Base-by-base conservation (phyloP, 305 asterid species). In the Striga hermonthica region DNA sequence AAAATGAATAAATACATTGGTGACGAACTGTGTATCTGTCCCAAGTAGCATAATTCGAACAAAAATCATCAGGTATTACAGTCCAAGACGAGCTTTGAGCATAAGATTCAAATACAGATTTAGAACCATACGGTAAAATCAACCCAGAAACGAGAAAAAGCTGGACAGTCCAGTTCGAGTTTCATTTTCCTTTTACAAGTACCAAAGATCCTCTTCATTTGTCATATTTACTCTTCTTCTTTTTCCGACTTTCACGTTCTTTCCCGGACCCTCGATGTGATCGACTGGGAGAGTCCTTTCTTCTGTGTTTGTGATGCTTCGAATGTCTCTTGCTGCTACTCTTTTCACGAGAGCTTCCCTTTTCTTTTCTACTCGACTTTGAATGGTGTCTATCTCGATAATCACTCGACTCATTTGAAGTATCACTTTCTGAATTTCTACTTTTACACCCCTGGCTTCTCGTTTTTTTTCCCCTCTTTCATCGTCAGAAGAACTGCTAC, bases 271-370 rank as follows among this genome's bases (percentile, higher is more conserved):
- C 69, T 60, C 73, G 83, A 62, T 65, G 83, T 57, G 93, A 85
- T 81, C 81, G 82, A 54, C 76, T 65, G 13, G 88, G 75, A 62
- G 95, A 81, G 50, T 81, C 88, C 67, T 79, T 78, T 69, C 82
- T 73, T 69, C 82, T 82, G 76, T 81, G 90, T 68, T 86, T 89
- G 59, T 69, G 82, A 75, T 88, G 94, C 83, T 87, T 90, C 35
- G 97, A 79, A 64, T 69, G 93, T 62, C 77, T 87, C 75, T 79
- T 77, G 75, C 85, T 81, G 72, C 94, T 76, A 69, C 90, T 81
- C 76, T 76, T 84, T 48, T 80, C 88, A 54, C 76, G 67, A 10
- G 81, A 69, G 35, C 78, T 68, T 37, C 75, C 70, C 75, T 79
- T 84, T 34, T 79, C 86, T 64, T 80, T 81, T 72, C 74, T 77